A percentile compares a stretch with the other conserved stretches of the same genome.
phyloP scores from a whole-genome alignment of 2,329 filamentous ascomycete species.

The Aspergillus floridensis region DNA sequence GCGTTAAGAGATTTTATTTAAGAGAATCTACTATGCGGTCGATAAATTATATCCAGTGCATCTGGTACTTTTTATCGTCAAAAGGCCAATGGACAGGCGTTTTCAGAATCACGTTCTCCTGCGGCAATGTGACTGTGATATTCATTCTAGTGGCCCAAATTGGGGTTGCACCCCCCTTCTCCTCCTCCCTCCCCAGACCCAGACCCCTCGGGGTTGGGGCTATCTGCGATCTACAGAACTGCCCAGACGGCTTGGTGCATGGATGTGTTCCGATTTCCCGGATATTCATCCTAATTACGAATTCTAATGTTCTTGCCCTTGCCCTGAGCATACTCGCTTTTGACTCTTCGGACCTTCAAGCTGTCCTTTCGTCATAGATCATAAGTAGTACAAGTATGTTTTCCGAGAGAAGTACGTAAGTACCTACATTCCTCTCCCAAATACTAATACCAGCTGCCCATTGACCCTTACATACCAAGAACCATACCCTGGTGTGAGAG shows the following conservation, averaged over 20 bases:
- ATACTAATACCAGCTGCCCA: not conserved
- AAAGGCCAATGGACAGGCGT: not conserved
- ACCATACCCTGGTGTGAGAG: not conserved
- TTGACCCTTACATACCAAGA: not conserved
- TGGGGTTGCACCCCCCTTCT: not conserved
- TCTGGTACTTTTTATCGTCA: not conserved
- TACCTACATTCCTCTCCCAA: not conserved
- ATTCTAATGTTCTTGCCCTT: not conserved
- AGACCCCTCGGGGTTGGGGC: slow-evolving; percentile 10
- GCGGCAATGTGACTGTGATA: not conserved
- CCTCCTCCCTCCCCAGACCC: slow-evolving; percentile 8
- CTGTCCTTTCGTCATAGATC: no score
- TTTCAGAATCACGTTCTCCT: not conserved
- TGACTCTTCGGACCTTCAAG: not conserved
- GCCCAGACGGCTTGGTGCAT: slow-evolving; percentile 23
- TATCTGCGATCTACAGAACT: slow-evolving; percentile 20
- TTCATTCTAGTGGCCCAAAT: not conserved
- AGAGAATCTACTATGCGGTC: not conserved
- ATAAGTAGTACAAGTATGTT: no score
- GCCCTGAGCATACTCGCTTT: not conserved
- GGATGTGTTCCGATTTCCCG: slow-evolving; percentile 20
- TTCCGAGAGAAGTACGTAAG: no score
- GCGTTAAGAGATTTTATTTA: not conserved
- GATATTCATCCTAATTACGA: slow-evolving; percentile 2
- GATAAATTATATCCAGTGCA: not conserved